Conservation (phyloP, 129 eudicot genomes). For the Tagetes erecta region DNA sequence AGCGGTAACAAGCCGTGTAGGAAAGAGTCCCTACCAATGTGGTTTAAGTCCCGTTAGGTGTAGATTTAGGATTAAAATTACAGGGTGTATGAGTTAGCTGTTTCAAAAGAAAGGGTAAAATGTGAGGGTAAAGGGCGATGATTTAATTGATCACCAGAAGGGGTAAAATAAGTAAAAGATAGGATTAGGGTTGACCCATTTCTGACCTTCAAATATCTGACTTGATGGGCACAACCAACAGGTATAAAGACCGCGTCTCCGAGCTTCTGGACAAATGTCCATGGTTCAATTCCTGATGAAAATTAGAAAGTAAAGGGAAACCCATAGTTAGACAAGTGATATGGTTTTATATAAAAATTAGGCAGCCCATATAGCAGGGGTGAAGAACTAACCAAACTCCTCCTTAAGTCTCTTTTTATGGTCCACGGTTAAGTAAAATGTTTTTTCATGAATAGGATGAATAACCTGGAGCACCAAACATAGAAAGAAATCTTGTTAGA, state of each 20-base stretch:
- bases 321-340: not conserved
- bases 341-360: not conserved
- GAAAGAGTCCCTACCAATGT: no score
- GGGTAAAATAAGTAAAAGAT: not conserved
- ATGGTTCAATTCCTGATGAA: constrained; percentile 48
- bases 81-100: no score
- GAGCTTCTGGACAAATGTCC: constrained; percentile 54
- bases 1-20: no score
- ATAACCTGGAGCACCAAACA: constrained; percentile 35
- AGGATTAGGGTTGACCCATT: not conserved
- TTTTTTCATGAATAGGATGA: constrained; percentile 60
- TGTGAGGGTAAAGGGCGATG: no score
- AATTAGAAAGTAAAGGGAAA: not conserved
- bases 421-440: constrained; percentile 51
- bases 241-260: constrained; percentile 55
- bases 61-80: no score
- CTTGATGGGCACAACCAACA: constrained; percentile 60
- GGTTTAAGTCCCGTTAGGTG: no score
- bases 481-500: not conserved
- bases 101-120: no score
- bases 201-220: constrained; percentile 48
- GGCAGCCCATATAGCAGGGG: not conserved
- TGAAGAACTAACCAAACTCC: constrained; percentile 44
- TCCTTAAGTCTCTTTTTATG: constrained; percentile 45
- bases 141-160: no score